Evolutionary conservation across 495 filamentous ascomycete genomes (phyloP), one percentile per base, ranked within the genome.

Genomic region (Hypoxylon rickii): DNA sequence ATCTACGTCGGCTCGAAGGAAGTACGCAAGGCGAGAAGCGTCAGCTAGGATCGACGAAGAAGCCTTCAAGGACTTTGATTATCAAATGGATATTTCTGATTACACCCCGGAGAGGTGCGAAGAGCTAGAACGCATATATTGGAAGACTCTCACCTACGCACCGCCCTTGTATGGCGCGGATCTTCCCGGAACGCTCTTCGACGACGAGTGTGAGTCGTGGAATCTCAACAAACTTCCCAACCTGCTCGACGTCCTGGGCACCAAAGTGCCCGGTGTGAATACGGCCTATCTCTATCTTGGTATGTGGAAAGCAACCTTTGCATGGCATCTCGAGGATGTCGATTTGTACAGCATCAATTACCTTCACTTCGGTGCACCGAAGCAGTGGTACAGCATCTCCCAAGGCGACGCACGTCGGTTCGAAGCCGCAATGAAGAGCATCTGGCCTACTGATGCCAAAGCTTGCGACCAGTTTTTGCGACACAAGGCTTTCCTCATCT

Each of bases 331-430:
- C 32, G 94, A 98, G 66, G 94, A 98, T 74, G 92, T 98, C 46
- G 94, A 98, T 74, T 83, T 98, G 1, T 97, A 97, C 80, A 97
- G 92, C 73, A 98, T 98, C 78, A 98, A 98, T 75, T 98, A 96
- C 70, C 92, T 98, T 54, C 94, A 98, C 68, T 98, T 98, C 68
- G 94, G 94, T 36, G 94, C 94, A 8, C 94, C 94, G 3, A 98
- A 98, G 70, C 94, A 98, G 67, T 98, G 94, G 94, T 98, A 98
- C 73, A 96, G 92, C 70, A 98, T 98, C 54, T 96, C 93, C 1
- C 95, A 97, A 68, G 88, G 87, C 48, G 94, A 98, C 71, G 94
- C 94, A n/a, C 80, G 89, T 41, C 83, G 86, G 7, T 98, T 98
- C 68, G 94, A 98, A 72, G 84, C 86, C 7, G 92, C 90, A 39